These are phyloP conservation scores for Xylariales sp. DNA, from an alignment of 2,329 filamentous ascomycete genomes.

Conservation along the genomic window DNA sequence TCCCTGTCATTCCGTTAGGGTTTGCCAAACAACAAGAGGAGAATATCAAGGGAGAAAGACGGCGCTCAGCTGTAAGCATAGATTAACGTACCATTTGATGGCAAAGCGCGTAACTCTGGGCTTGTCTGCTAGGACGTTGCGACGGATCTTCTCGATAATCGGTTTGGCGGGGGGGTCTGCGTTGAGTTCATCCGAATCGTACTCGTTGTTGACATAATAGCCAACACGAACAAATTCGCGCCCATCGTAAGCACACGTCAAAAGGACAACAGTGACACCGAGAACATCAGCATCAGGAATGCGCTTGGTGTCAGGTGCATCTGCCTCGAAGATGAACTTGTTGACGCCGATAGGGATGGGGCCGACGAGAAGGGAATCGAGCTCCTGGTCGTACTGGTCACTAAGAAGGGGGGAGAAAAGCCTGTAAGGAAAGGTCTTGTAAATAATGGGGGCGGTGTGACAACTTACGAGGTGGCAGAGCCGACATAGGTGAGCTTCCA, in stretches of 20 bases:
- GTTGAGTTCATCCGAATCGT: slow-evolving; percentile 84
- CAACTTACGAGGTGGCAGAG: slow-evolving; percentile 86
- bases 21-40: too few relatives aligned
- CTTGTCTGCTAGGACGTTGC: slow-evolving; percentile 95
- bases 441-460: slow-evolving; percentile 17
- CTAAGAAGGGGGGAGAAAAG: not conserved
- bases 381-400: slow-evolving; percentile 96
- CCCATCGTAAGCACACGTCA: slow-evolving; percentile 94
- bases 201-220: slow-evolving; percentile 99
- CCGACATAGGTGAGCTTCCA: slow-evolving; percentile 99
- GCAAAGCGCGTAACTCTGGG: slow-evolving; percentile 95
- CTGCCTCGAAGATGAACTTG: slow-evolving; percentile 97
- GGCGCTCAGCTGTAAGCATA: not conserved
- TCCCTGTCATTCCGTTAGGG: slow-evolving; percentile 61
- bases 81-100: slow-evolving; percentile 81
- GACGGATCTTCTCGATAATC: slow-evolving; percentile 83
- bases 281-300: slow-evolving; percentile 95
- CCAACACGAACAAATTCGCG: slow-evolving; percentile 97
- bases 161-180: slow-evolving; percentile 89
- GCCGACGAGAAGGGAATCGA: slow-evolving; percentile 92
- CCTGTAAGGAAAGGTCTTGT: slow-evolving; percentile 36
- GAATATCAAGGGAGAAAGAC: not conserved
- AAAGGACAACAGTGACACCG: slow-evolving; percentile 92
- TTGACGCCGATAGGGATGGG: slow-evolving; percentile 98
- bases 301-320: slow-evolving; percentile 81